Conservation (phyloP, 805 yeast genomes). For the Wilhelminamyces savonicus region DNA sequence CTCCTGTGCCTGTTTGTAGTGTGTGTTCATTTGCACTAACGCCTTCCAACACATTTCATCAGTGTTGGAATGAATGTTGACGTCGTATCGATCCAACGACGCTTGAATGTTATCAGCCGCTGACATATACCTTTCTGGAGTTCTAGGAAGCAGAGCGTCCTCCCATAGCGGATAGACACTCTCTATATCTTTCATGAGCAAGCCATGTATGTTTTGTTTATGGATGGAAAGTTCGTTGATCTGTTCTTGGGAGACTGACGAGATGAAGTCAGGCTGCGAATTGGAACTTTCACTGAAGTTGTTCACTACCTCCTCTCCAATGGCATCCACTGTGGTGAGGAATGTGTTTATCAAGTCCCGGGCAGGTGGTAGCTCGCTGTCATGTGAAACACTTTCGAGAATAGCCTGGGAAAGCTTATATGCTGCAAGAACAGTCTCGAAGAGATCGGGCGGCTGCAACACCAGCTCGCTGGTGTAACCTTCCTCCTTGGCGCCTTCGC, state of each 20-base stretch:
- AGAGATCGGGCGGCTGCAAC: constrained; percentile 29
- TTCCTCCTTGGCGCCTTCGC: constrained; percentile 5
- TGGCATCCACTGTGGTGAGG: constrained; percentile 9
- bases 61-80: constrained; percentile 5
- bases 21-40: constrained; percentile 29
- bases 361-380: constrained; percentile 2
- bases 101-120: constrained; percentile 41
- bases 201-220: constrained; percentile 19
- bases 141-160: constrained; percentile 13
- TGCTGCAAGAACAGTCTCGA: constrained; percentile 25
- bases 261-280: constrained; percentile 15
- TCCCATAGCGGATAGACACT: constrained; percentile 30
- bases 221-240: constrained; percentile 25
- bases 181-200: constrained; percentile 19
- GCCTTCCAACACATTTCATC: constrained; percentile 29
- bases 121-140: constrained; percentile 32
- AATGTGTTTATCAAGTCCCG: constrained; percentile 14
- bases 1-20: constrained; percentile 35
- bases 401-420: constrained; percentile 24
- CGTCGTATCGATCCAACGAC: constrained; percentile 30
- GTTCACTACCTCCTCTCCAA: constrained; percentile 12
- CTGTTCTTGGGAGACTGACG: constrained; percentile 20
- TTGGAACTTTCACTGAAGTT: constrained; percentile 10
- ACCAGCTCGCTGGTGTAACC: constrained; percentile 16
- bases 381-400: constrained; percentile 17